These are phyloP conservation scores for Ceratocystis cubensis DNA, from an alignment of 2,329 filamentous ascomycete species.

Conservation along the genomic window DNA sequence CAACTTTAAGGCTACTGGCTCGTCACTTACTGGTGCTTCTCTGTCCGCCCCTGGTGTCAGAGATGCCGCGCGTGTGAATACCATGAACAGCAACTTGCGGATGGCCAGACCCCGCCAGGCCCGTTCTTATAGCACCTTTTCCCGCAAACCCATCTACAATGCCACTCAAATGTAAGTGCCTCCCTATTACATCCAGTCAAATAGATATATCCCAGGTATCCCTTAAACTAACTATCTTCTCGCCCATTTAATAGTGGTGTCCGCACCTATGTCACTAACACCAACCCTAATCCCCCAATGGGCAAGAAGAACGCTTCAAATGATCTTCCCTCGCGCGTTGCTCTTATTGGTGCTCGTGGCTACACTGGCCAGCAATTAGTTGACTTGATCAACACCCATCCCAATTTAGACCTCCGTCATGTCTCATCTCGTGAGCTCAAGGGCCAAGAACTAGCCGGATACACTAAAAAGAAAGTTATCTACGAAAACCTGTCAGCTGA, in stretches of 20 bases:
- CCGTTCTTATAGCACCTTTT: constrained; percentile 53
- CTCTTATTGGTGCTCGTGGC: constrained; percentile 79
- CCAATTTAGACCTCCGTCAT: constrained; percentile 76
- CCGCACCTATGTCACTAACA: constrained; percentile 39
- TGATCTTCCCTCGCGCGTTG: constrained; percentile 63
- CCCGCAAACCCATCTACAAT: constrained; percentile 27
- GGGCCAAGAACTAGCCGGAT: constrained; percentile 77
- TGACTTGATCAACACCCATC: constrained; percentile 73
- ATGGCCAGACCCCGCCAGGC: constrained; percentile 14
- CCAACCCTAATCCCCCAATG: constrained; percentile 81
- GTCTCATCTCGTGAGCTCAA: constrained; percentile 88
- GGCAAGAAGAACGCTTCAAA: constrained; percentile 82
- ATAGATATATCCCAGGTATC: not conserved
- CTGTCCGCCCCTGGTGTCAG: constrained; percentile 80
- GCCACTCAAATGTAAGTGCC: constrained; percentile 19
- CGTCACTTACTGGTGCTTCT: constrained; percentile 77
- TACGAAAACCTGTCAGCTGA: constrained; percentile 86
- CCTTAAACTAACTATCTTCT: not conserved
- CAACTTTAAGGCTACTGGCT: constrained; percentile 71
- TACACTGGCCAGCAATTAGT: constrained; percentile 91
- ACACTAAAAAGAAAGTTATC: constrained; percentile 78
- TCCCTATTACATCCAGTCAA: not conserved
- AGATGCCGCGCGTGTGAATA: constrained; percentile 52
- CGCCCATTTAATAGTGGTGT: constrained; percentile 15
- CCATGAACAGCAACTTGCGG: constrained; percentile 14